phyloP scores from a whole-genome alignment of 257 asterid genomes.

The Solanum bulbocastanum region DNA sequence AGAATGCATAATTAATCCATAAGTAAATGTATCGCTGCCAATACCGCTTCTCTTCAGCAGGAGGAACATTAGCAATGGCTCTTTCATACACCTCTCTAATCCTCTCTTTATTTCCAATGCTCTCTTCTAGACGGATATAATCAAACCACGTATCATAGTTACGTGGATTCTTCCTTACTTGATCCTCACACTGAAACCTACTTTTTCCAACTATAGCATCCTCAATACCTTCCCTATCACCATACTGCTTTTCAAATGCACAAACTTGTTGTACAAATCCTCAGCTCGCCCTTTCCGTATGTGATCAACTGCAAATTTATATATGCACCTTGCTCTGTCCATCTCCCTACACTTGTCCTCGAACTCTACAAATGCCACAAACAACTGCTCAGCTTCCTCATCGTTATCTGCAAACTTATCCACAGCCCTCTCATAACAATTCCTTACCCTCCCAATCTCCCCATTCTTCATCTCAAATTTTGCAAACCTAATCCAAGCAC shows the following conservation, averaged over 20 bases:
- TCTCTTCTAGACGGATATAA: slow-evolving; percentile 56
- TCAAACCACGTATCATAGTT: slow-evolving; percentile 33
- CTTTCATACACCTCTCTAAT: no score
- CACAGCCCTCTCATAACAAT: slow-evolving; percentile 50
- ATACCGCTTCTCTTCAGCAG: no score
- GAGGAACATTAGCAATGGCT: no score
- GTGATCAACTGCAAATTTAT: slow-evolving; percentile 65
- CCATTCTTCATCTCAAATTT: slow-evolving; percentile 71
- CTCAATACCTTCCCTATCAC: slow-evolving; percentile 68
- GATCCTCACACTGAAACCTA: slow-evolving; percentile 37
- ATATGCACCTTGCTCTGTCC: slow-evolving; percentile 58
- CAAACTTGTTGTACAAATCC: slow-evolving; percentile 55
- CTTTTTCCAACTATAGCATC: slow-evolving; percentile 72
- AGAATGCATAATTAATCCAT: no score
- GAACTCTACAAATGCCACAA: slow-evolving; percentile 10
- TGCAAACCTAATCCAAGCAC: no score
- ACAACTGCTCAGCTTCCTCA: slow-evolving; percentile 14
- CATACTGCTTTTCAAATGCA: slow-evolving; percentile 71
- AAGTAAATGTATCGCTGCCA: no score
- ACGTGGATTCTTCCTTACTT: slow-evolving; percentile 39
- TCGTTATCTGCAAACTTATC: slow-evolving; percentile 56
- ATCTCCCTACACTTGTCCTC: slow-evolving; percentile 66
- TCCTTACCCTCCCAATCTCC: slow-evolving; percentile 39
- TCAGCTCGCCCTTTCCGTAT: slow-evolving; percentile 14
- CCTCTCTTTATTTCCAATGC: slow-evolving; percentile 4